Evolutionary conservation across 768 basidiomycete species (phyloP).

Genomic region (Lactifluus volemus): DNA sequence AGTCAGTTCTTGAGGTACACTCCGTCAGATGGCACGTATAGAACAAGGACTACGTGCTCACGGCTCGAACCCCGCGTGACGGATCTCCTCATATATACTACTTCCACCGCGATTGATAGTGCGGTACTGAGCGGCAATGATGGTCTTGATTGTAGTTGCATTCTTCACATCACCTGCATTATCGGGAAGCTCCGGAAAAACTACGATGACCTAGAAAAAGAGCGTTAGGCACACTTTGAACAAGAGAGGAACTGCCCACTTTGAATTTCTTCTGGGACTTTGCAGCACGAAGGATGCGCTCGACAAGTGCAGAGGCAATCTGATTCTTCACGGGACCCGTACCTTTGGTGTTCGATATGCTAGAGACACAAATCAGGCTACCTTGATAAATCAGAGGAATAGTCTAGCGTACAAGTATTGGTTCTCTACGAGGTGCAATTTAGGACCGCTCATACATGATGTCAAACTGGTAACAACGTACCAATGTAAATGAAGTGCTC

Average conservation of each 20-base stretch:
- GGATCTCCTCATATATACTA: conserved; percentile 78
- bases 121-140: conserved; percentile 83
- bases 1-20: conserved; percentile 48
- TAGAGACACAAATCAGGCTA: conserved; percentile 24
- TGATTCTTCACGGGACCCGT: conserved; percentile 69
- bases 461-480: conserved; percentile 29
- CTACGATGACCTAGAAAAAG: conserved; percentile 58
- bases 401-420: conserved; percentile 68
- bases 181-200: conserved; percentile 87
- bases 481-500: conserved; percentile 91
- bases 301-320: conserved; percentile 75
- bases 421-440: conserved; percentile 39
- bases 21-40: neutral
- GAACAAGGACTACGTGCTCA: conserved; percentile 28
- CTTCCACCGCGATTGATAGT: conserved; percentile 85
- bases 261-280: conserved; percentile 65
- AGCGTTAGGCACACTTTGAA: neutral
- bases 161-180: conserved; percentile 79
- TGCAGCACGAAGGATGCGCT: conserved; percentile 78
- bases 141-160: conserved; percentile 56
- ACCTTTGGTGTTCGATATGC: conserved; percentile 68
- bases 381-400: neutral
- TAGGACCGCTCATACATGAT: neutral
- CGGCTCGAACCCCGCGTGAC: conserved; percentile 73
- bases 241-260: conserved; percentile 28